These are phyloP conservation scores for Talaromyces albobiverticillius DNA, from an alignment of 2,329 filamentous ascomycete genomes.

Conservation along the genomic window DNA sequence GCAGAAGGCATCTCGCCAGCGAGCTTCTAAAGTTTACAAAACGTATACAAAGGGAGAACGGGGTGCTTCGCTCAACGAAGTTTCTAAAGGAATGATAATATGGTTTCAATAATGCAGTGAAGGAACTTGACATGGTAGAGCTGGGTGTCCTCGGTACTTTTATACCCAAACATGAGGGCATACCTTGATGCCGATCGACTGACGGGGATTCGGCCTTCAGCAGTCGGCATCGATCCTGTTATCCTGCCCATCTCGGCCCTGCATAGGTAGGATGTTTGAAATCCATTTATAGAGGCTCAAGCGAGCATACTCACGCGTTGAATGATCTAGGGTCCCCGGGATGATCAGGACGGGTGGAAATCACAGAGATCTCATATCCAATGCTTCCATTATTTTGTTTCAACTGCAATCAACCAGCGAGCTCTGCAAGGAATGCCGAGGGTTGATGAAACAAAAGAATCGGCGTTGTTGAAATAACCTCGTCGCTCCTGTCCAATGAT, in stretches of 20 bases:
- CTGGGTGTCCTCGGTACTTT: too few relatives aligned
- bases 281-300: neutral
- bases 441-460: neutral
- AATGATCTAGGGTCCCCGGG: too few relatives aligned
- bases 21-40: neutral
- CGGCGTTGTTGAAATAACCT: neutral
- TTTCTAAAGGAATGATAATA: neutral
- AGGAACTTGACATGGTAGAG: neutral
- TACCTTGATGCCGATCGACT: neutral
- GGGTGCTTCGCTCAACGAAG: conserved; percentile 3
- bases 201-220: neutral
- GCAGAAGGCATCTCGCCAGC: conserved; percentile 10
- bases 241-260: neutral
- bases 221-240: conserved; percentile 1
- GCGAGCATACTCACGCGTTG: too few relatives aligned
- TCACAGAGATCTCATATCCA: too few relatives aligned
- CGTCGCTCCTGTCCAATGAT: neutral
- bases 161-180: too few relatives aligned
- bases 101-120: neutral
- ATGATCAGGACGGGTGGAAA: too few relatives aligned
- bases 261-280: neutral
- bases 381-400: neutral
- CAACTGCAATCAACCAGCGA: too few relatives aligned
- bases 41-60: neutral
- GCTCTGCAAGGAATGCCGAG: too few relatives aligned